phyloP scores from a whole-genome alignment of 495 filamentous ascomycete genomes.

The Neurospora hispaniola region DNA sequence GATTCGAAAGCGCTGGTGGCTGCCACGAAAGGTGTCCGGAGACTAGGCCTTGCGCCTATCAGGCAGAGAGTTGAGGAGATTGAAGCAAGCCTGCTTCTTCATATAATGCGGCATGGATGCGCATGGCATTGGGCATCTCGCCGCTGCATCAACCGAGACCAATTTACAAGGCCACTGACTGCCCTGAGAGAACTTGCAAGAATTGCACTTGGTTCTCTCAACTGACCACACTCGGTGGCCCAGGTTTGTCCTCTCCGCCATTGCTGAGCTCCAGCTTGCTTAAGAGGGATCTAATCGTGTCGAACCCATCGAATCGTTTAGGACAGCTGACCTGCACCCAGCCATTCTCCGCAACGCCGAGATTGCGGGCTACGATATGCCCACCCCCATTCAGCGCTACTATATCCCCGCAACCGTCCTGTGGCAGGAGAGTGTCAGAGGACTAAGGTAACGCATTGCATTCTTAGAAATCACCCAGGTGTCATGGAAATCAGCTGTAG shows the following conservation, averaged over 20 bases:
- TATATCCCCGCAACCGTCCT: conserved; percentile 51
- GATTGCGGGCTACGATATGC: conserved; percentile 48
- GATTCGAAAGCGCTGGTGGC: conserved; percentile 44
- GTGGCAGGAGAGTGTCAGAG: background rate
- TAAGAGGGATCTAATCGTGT: conserved; percentile 48
- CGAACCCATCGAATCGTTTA: conserved; percentile 49
- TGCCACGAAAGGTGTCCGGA: conserved; percentile 43
- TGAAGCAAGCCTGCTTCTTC: conserved; percentile 62
- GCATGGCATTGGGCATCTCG: background rate
- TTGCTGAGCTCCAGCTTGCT: conserved; percentile 43
- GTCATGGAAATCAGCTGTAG: background rate
- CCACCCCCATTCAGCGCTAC: conserved; percentile 82
- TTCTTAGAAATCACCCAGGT: background rate
- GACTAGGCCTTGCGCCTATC: conserved; percentile 35
- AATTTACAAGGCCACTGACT: background rate
- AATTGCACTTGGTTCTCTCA: too few relatives aligned
- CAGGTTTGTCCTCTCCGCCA: conserved; percentile 30
- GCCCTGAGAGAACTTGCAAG: background rate
- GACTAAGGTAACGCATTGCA: background rate
- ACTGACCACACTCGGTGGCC: too few relatives aligned
- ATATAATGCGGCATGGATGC: background rate
- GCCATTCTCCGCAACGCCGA: conserved; percentile 67
- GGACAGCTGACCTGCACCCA: conserved; percentile 76
- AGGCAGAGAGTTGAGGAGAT: conserved; percentile 54
- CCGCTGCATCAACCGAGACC: background rate